A percentile compares a stretch with the other conserved stretches of the same genome.
These are phyloP conservation scores for Chaetomium cochliodes DNA, from an alignment of 495 filamentous ascomycete species.

Conservation along the genomic window DNA sequence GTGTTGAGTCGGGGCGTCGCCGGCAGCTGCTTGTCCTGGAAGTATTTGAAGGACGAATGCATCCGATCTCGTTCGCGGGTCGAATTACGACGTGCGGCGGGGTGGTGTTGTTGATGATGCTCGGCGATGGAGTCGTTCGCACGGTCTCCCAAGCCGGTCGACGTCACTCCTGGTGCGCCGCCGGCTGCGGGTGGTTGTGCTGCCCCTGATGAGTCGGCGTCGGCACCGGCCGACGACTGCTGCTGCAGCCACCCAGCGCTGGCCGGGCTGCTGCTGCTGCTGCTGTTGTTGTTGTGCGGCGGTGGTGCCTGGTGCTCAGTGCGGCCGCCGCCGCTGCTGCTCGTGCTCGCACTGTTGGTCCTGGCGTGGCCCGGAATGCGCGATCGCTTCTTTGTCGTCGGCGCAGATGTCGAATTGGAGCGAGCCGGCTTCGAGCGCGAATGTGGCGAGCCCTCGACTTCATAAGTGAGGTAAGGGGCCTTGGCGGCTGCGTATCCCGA, in stretches of 20 bases:
- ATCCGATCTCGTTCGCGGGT: constrained; percentile 36
- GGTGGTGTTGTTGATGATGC: constrained; percentile 18
- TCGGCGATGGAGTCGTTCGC: constrained; percentile 17
- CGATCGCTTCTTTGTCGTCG: constrained; percentile 31
- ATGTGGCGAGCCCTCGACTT: constrained; percentile 33
- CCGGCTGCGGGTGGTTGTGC: constrained; percentile 9
- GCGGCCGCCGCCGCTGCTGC: constrained; percentile 29
- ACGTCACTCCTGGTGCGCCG: constrained; percentile 13
- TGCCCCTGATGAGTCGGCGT: constrained; percentile 18
- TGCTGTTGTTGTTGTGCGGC: constrained; percentile 11
- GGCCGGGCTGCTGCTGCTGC: no score
- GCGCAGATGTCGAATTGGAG: constrained; percentile 39
- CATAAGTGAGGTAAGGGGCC: constrained; percentile 40
- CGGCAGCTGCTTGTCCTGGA: constrained; percentile 41
- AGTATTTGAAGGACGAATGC: constrained; percentile 31
- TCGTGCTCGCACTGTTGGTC: constrained; percentile 37
- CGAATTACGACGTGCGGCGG: constrained; percentile 23
- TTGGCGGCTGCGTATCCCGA: constrained; percentile 38
- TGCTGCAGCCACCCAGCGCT: constrained; percentile 28
- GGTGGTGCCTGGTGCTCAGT: constrained; percentile 26
- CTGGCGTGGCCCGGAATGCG: constrained; percentile 32
- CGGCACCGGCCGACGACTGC: constrained; percentile 19
- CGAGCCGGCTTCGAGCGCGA: constrained; percentile 30
- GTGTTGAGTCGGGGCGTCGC: constrained; percentile 40
- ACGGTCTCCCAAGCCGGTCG: constrained; percentile 16